Conservation (phyloP, 75 land plant genomes). For the Ceratopteris richardii region DNA sequence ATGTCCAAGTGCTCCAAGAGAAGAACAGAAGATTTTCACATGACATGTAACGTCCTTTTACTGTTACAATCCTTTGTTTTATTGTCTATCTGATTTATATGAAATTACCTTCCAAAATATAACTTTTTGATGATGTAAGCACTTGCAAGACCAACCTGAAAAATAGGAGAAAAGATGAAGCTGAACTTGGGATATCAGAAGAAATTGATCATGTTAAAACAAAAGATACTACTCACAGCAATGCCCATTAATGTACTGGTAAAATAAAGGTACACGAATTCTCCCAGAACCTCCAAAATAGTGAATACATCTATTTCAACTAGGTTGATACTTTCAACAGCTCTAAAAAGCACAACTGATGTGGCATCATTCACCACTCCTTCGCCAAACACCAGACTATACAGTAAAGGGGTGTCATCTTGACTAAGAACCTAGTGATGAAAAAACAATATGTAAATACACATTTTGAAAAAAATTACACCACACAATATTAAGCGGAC, state of each 20-base stretch:
- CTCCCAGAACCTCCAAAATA: constrained; percentile 17
- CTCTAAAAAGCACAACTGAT: constrained; percentile 31
- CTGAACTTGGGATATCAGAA: not conserved
- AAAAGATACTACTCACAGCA: constrained; percentile 4
- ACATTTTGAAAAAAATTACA: not conserved
- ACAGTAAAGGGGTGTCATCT: constrained; percentile 34
- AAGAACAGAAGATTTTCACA: too few species aligned
- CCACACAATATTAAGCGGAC: too few species aligned
- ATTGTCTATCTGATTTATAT: too few species aligned
- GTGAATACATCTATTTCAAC: constrained; percentile 10
- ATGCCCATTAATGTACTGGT: constrained; percentile 24
- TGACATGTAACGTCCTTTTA: too few species aligned
- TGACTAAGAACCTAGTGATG: constrained; percentile 26
- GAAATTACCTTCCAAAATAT: constrained; percentile 30
- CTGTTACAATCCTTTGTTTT: too few species aligned
- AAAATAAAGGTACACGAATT: constrained; percentile 26
- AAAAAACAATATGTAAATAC: not conserved
- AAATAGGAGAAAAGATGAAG: not conserved
- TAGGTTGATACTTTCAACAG: constrained; percentile 24
- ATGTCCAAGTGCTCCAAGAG: too few species aligned
- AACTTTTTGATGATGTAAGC: constrained; percentile 31
- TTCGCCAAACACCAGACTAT: constrained; percentile 37
- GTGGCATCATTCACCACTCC: constrained; percentile 41
- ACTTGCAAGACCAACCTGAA: constrained; percentile 23
- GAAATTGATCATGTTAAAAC: not conserved